phyloP scores from a whole-genome alignment of 805 yeast genomes.

The Yamadazyma nakazawae region DNA sequence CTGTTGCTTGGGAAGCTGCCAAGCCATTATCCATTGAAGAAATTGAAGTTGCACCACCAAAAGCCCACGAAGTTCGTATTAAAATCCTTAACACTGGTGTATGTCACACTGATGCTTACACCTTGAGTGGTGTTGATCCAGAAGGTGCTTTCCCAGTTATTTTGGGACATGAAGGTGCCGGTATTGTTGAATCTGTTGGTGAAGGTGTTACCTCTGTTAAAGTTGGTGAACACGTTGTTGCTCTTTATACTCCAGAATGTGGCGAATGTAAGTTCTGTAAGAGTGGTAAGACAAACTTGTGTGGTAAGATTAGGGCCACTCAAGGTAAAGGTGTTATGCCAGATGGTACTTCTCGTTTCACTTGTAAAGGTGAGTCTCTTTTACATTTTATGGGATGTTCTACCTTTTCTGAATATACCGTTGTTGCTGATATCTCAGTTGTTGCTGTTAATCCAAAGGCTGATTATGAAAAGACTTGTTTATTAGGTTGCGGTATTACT shows the following conservation, averaged over 20 bases:
- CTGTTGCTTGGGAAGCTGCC: conserved; percentile 96
- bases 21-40: conserved; percentile 80
- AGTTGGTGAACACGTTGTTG: conserved; percentile 91
- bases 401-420: conserved; percentile 95
- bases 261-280: conserved; percentile 90
- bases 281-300: conserved; percentile 93
- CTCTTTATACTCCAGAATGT: conserved; percentile 96
- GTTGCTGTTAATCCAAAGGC: conserved; percentile 88
- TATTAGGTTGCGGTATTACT: conserved; percentile 97
- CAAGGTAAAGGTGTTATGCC: conserved; percentile 99
- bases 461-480: conserved; percentile 79
- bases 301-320: conserved; percentile 93
- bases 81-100: conserved; percentile 87
- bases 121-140: conserved; percentile 90
- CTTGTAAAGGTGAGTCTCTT: conserved; percentile 77
- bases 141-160: conserved; percentile 94
- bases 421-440: conserved; percentile 94
- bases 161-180: conserved; percentile 98
- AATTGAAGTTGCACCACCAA: conserved; percentile 89
- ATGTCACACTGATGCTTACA: conserved; percentile 98
- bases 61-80: conserved; percentile 96
- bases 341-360: conserved; percentile 92
- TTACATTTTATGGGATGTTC: conserved; percentile 98
- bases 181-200: conserved; percentile 92
- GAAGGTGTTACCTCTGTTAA: conserved; percentile 89